Evolutionary conservation across 2,329 filamentous ascomycete genomes (phyloP), one percentile per base, ranked within the genome.

Genomic region (Colletotrichum sp.): DNA sequence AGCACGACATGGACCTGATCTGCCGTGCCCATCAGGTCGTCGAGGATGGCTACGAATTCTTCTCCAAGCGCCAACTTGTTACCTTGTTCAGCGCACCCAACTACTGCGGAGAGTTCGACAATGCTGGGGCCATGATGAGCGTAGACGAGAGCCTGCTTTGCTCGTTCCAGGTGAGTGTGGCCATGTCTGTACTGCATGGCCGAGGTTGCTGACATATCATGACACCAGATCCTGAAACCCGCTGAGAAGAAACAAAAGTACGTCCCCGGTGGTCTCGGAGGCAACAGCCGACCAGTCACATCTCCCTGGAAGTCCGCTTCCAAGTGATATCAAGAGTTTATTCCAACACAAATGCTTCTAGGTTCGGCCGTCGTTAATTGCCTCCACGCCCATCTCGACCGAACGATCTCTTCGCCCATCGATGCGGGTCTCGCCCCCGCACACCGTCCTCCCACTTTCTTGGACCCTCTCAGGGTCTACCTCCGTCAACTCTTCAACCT

Each of bases 241-340:
- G 97, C 97, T 87, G 97, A 99, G 92, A 99, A 99, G 94, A 99
- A 99, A 94, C 96, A 98, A 95, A 99, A 99, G 96, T 99, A 98
- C 91, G 96, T 98, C 85, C 91, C 93, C 89, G 90, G 90, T 89
- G 90, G 91, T 89, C 90, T 94, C 87, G 93, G 91, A 88, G 90
- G 91, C 88, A 90, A 91, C 89, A 91, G 90, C 89, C 91, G 92
- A 86, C 78, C 80, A 78, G 89, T 91, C 87, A 93, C 92, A 91
- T 89, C 92, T 90, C 91, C 92, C 87, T 90, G 91, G 89, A 95
- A 93, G 87, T 62, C 90, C 91, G 86, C 84, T 84, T 84, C 92
- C 93, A 87, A 90, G 91, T 88, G 93, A 93, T 89, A 52, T 36
- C 91, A 92, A 92, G 89, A 90, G 89, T 90, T 90, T 88, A 93